These are phyloP conservation scores for Ramicandelaber brevisporus DNA, from an alignment of 192 early-diverging fungal genomes.

Conservation along the genomic window DNA sequence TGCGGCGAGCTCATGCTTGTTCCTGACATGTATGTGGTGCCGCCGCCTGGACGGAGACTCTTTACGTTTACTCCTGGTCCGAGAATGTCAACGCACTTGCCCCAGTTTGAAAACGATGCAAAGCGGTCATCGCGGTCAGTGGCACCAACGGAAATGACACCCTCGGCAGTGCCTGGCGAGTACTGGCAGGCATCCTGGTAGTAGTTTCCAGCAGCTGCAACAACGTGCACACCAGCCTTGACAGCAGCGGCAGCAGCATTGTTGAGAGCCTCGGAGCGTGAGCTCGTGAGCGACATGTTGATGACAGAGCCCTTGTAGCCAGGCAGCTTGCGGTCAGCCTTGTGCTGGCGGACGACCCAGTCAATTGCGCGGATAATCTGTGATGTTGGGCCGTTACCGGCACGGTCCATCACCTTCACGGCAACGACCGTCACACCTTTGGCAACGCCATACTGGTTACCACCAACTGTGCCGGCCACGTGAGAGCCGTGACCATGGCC, in stretches of 20 bases:
- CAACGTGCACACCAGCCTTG: constrained; percentile 18
- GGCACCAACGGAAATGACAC: constrained; percentile 28
- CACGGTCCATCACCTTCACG: constrained; percentile 21
- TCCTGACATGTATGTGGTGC: no score
- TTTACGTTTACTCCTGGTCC: no score
- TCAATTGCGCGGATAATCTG: constrained; percentile 19
- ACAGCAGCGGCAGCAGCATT: constrained; percentile 20
- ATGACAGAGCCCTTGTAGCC: constrained; percentile 1
- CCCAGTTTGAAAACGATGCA: no score
- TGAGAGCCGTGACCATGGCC: no score
- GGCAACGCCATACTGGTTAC: constrained; percentile 25
- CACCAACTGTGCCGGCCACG: constrained; percentile 24
- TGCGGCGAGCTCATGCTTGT: no score
- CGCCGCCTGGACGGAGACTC: no score
- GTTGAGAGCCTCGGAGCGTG: constrained; percentile 5
- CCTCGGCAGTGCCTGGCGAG: constrained; percentile 23
- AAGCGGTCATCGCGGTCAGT: constrained; percentile 31
- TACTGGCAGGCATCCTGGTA: constrained; percentile 24
- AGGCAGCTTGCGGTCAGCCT: constrained; percentile 7
- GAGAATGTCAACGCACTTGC: no score
- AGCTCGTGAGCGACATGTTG: not conserved
- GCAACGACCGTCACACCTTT: constrained; percentile 24
- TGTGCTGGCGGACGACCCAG: constrained; percentile 20
- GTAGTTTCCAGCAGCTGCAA: constrained; percentile 31
- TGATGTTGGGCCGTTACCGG: constrained; percentile 18